These are phyloP conservation scores for Penicillium griseofulvum DNA, from an alignment of 2,329 filamentous ascomycete species.

Conservation along the genomic window DNA sequence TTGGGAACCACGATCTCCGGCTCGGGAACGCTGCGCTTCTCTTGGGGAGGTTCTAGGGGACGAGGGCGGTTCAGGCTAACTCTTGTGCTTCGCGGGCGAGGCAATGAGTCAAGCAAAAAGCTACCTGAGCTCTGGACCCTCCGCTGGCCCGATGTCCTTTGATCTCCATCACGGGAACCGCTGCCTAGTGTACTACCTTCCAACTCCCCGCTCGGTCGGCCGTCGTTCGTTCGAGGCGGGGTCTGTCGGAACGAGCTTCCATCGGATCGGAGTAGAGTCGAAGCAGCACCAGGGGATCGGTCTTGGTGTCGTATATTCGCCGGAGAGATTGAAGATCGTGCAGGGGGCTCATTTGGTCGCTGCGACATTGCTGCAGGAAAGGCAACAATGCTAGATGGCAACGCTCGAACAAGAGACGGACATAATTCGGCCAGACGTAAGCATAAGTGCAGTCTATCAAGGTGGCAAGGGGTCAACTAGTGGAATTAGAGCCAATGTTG, in stretches of 20 bases:
- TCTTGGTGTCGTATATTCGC: slow-evolving; percentile 12
- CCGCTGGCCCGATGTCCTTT: slow-evolving; percentile 23
- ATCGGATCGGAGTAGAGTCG: slow-evolving; percentile 14
- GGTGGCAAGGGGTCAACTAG: not conserved
- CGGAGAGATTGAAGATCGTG: slow-evolving; percentile 15
- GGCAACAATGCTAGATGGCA: slow-evolving; percentile 21
- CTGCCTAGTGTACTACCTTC: slow-evolving; percentile 39
- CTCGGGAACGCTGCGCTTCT: slow-evolving; percentile 43
- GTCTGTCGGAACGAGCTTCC: slow-evolving; percentile 17
- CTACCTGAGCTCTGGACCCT: slow-evolving; percentile 38
- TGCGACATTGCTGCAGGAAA: slow-evolving; percentile 23
- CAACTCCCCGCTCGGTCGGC: slow-evolving; percentile 31
- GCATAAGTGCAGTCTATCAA: slow-evolving; percentile 20
- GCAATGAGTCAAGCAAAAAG: slow-evolving; percentile 47
- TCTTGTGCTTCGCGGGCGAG: slow-evolving; percentile 28
- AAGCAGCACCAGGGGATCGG: not conserved
- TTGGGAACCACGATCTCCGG: slow-evolving; percentile 34
- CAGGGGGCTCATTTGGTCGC: slow-evolving; percentile 17
- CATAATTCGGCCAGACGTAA: slow-evolving; percentile 15
- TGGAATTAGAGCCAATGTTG: not conserved
- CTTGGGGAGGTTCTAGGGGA: slow-evolving; percentile 30
- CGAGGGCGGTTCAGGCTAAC: slow-evolving; percentile 24
- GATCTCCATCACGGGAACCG: slow-evolving; percentile 36
- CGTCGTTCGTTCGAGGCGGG: slow-evolving; percentile 27
- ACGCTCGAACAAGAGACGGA: slow-evolving; percentile 21